Evolutionary conservation across 805 yeast genomes (phyloP).

Genomic region (Starmerella scarabaei): DNA sequence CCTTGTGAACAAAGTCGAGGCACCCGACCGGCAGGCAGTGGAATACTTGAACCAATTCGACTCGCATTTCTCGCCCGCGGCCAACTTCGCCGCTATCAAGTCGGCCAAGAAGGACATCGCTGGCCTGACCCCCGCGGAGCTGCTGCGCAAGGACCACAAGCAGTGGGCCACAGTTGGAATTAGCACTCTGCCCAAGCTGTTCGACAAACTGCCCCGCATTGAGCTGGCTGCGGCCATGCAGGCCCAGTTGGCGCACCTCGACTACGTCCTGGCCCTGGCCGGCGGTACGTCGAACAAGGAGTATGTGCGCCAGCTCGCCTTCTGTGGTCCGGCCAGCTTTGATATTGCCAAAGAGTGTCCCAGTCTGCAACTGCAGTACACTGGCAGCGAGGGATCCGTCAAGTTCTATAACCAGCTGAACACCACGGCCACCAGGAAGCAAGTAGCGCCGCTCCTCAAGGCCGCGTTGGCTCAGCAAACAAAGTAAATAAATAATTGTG

Average conservation of each 20-base stretch:
- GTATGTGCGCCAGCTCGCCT: slow-evolving; percentile 36
- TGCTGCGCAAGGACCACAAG: slow-evolving; percentile 76
- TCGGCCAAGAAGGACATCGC: slow-evolving; percentile 48
- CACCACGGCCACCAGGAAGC: slow-evolving; percentile 62
- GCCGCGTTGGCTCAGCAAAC: slow-evolving; percentile 5
- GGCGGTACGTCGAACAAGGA: slow-evolving; percentile 21
- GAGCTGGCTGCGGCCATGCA: slow-evolving; percentile 24
- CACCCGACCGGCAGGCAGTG: slow-evolving; percentile 33
- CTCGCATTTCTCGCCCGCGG: slow-evolving; percentile 8
- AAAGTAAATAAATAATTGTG: not conserved
- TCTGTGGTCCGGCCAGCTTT: slow-evolving; percentile 22
- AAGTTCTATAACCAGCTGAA: slow-evolving; percentile 38
- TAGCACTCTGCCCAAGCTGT: slow-evolving; percentile 55
- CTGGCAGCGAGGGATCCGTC: slow-evolving; percentile 10
- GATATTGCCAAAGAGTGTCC: slow-evolving; percentile 20
- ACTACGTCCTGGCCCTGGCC: slow-evolving; percentile 38
- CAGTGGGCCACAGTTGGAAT: slow-evolving; percentile 60
- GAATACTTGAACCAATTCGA: slow-evolving; percentile 6
- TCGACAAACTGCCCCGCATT: slow-evolving; percentile 36
- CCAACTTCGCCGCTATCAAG: slow-evolving; percentile 3
- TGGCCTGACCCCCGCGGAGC: slow-evolving; percentile 47
- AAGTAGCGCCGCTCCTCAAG: slow-evolving; percentile 59
- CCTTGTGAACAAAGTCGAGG: slow-evolving; percentile 46
- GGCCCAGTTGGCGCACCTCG: slow-evolving; percentile 28
- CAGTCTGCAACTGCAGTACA: slow-evolving; percentile 11